phyloP scores from a whole-genome alignment of 371 early-diverging fungal species.

The Smittium mucronatum region DNA sequence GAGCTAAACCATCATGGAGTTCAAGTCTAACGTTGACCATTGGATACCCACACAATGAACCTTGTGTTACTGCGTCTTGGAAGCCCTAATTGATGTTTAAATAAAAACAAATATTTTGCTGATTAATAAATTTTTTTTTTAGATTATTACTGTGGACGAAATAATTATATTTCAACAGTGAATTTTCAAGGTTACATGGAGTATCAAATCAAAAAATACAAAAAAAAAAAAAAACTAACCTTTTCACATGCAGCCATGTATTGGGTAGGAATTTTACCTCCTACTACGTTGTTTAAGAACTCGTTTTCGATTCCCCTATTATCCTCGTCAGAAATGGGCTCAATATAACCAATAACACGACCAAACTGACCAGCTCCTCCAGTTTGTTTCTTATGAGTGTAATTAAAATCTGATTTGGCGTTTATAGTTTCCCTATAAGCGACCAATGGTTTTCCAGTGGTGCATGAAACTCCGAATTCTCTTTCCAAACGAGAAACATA shows the following conservation, averaged over 20 bases:
- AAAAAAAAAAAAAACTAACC: slow-evolving; percentile 6
- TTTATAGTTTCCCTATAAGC: slow-evolving; percentile 93
- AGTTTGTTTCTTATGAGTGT: slow-evolving; percentile 97
- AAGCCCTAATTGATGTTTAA: slow-evolving; percentile 64
- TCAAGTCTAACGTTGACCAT: slow-evolving; percentile 79
- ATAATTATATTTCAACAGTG: too few relatives aligned
- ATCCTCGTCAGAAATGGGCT: slow-evolving; percentile 56
- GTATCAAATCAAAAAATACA: too few relatives aligned
- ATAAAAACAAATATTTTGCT: too few relatives aligned
- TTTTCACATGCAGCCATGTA: slow-evolving; percentile 94
- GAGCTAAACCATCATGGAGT: slow-evolving; percentile 88
- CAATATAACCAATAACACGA: slow-evolving; percentile 81
- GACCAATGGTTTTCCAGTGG: slow-evolving; percentile 91
- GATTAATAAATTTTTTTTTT: too few relatives aligned
- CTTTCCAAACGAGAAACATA: slow-evolving; percentile 96
- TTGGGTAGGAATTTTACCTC: slow-evolving; percentile 87
- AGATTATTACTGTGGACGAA: too few relatives aligned
- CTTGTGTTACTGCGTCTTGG: slow-evolving; percentile 81
- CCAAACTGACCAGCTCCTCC: slow-evolving; percentile 96
- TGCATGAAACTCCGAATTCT: slow-evolving; percentile 87
- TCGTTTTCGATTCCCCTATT: slow-evolving; percentile 37
- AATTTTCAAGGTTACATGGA: too few relatives aligned
- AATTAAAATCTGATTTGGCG: slow-evolving; percentile 65
- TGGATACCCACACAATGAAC: slow-evolving; percentile 82
- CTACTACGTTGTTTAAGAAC: slow-evolving; percentile 66